Conservation (phyloP, 1,284 basidiomycete species). For the Salmacisia buchloeana region DNA sequence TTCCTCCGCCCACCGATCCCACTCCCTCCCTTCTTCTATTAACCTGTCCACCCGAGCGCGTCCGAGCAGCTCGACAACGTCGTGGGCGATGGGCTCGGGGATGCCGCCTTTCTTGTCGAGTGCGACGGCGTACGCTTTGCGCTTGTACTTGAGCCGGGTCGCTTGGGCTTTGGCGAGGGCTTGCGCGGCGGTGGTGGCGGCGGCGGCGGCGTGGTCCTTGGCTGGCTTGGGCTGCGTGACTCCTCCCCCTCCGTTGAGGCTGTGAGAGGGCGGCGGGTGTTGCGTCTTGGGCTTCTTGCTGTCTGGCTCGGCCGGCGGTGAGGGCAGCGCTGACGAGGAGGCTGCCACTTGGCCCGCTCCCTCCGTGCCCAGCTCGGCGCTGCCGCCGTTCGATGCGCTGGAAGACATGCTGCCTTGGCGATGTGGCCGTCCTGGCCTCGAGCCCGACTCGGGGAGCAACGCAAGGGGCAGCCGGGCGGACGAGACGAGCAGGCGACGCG, state of each 20-base stretch:
- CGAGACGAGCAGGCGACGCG: too few relatives aligned
- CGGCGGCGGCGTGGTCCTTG: not conserved
- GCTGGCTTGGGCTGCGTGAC: not conserved
- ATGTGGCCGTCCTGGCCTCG: too few relatives aligned
- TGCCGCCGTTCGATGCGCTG: too few relatives aligned
- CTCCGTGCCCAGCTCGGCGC: too few relatives aligned
- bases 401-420: too few relatives aligned
- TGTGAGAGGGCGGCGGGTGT: too few relatives aligned
- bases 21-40: constrained; percentile 29
- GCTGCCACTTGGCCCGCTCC: too few relatives aligned
- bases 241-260: not conserved
- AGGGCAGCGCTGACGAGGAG: too few relatives aligned
- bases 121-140: constrained; percentile 35
- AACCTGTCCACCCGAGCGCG: constrained; percentile 30
- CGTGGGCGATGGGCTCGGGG: constrained; percentile 42
- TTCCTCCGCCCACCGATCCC: constrained; percentile 27
- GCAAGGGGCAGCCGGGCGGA: too few relatives aligned
- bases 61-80: constrained; percentile 41
- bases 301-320: too few relatives aligned
- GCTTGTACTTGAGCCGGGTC: constrained; percentile 28
- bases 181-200: not conserved
- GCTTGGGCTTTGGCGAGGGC: not conserved
- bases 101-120: constrained; percentile 40
- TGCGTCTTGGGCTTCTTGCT: too few relatives aligned
- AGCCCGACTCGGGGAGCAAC: too few relatives aligned